These are phyloP conservation scores for Acorus gramineus DNA, from an alignment of 106 monocot genomes.

Conservation along the genomic window DNA sequence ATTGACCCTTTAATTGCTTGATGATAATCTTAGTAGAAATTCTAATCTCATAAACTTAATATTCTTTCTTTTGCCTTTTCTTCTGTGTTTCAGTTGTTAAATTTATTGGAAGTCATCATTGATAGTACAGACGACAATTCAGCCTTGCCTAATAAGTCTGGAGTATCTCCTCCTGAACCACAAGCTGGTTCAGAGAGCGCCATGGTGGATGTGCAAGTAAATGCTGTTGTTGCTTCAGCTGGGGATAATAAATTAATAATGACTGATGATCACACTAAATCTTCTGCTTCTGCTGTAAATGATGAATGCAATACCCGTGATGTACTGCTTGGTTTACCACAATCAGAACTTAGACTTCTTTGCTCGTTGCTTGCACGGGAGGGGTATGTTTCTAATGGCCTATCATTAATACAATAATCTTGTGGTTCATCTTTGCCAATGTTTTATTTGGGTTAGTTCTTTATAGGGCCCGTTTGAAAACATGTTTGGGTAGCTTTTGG, in stretches of 20 bases:
- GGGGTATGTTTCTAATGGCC: slow-evolving; percentile 44
- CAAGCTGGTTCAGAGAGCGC: slow-evolving; percentile 32
- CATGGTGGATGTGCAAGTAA: slow-evolving; percentile 31
- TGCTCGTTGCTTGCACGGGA: slow-evolving; percentile 95
- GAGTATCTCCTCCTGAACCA: slow-evolving; percentile 33
- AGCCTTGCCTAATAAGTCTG: slow-evolving; percentile 27
- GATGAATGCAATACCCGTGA: slow-evolving; percentile 15
- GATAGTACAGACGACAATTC: slow-evolving; percentile 59
- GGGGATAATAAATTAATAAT: slow-evolving; percentile 21
- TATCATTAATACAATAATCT: not conserved
- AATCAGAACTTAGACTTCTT: slow-evolving; percentile 62
- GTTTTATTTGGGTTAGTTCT: too few species aligned
- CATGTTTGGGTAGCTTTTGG: too few species aligned
- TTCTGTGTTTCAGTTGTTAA: slow-evolving; percentile 54
- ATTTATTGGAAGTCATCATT: slow-evolving; percentile 90
- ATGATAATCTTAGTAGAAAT: not conserved
- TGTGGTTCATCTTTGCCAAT: too few species aligned
- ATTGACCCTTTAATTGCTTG: too few species aligned
- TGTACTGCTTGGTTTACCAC: slow-evolving; percentile 56
- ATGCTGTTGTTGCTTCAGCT: slow-evolving; percentile 7
- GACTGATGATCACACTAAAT: slow-evolving; percentile 6
- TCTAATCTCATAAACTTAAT: not conserved
- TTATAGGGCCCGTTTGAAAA: too few species aligned
- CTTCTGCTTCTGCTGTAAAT: slow-evolving; percentile 7
- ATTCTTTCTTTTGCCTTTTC: not conserved